Base-by-base conservation (phyloP, 371 early-diverging fungal genomes). In the Apophysomyces trapeziformis region DNA sequence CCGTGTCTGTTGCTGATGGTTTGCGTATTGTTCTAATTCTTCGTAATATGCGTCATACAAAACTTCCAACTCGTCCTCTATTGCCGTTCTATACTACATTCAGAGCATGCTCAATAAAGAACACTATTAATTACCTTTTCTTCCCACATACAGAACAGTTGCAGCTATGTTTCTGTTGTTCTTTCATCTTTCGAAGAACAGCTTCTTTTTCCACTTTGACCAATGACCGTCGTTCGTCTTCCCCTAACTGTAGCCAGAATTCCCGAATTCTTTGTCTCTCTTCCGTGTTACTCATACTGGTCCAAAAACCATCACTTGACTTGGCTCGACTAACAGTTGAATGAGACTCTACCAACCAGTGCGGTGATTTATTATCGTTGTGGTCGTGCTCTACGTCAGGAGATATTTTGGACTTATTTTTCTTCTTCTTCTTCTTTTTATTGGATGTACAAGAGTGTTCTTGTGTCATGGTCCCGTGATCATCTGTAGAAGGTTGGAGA, bases 11-110 rank as follows among this genome's bases (percentile, higher is more conserved):
- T 88, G 88, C 59, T 91, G 91, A 58, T 90, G 90, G 68, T 93
- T 86, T 8, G 95, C 93, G 68, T 92, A 95, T 61, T 90, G 89
- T 71, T 95, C 93, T 38, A 96, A 82, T 72, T 94, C 95, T 58
- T 94, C 92, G 67, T 93, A 95, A 76, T 96, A 96, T 41, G 93
- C 92, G 69, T 95, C 94, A 74, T 96, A 96, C 11, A 96, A 79
- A 8, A 90, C 83, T 72, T 95, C 94, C 8, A 96, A 83, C 71
- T 96, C 96, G 63, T 91, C 92, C 69, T 95, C 96, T 69, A 96
- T 95, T 38, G 93, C 94, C 58, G 89, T 89, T 73, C 95, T 93
- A 75, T n/a, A 44, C 37, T 16, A 50, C 61, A 39, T 32, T 61
- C 61, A 44, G 35, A 45, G 6, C 1, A 43, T 61, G 4, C 41